Evolutionary conservation across 495 filamentous ascomycete genomes (phyloP), one percentile per base, ranked within the genome.

Genomic region (Aspergillus conjunctus): DNA sequence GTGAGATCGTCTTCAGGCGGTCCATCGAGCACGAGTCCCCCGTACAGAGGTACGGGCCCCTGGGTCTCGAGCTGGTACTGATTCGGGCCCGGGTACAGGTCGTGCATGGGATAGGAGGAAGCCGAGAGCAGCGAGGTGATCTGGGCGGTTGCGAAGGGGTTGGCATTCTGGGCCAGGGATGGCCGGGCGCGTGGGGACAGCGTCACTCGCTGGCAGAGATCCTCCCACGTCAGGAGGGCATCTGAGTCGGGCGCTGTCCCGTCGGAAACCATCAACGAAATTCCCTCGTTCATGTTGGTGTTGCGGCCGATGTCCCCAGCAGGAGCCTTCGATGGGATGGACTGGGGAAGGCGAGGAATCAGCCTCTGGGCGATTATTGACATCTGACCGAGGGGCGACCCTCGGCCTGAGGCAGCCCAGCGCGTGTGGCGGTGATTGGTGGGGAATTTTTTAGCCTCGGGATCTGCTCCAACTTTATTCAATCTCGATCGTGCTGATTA

Each of bases 91-190:
- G 37, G n/a, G n/a, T 34, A 37, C 46, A 20, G 32, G 31, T 65
- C 51, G 4, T 66, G 64, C 0, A 71, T 44, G 22, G 66, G 66
- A 49, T 72, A 69, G 3, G 69, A 72, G 44, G 64, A 66, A 22
- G 68, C 62, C 7, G 68, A 69, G 18, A 69, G 67, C 51, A 69
- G 55, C 34, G 58, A 61, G 7, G 48, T 58, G 7, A 69, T 50
- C 34, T 69, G 50, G 30, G 61, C 46, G 20, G n/a, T 20, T 14
- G 17, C 17, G n/a, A 48, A 22, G n/a, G 44, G n/a, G 5, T 3
- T 48, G 20, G 10, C 20, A 48, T 20, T 48, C 17, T 48, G 44
- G 17, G 44, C 18, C 17, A 20, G 44, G 6, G 44, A 48, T 5
- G 44, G 44, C n/a, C 44, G 44, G 17, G n/a, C 44, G 20, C n/a